phyloP scores from a whole-genome alignment of 768 basidiomycete genomes.

The Hemileccinum impolitum region DNA sequence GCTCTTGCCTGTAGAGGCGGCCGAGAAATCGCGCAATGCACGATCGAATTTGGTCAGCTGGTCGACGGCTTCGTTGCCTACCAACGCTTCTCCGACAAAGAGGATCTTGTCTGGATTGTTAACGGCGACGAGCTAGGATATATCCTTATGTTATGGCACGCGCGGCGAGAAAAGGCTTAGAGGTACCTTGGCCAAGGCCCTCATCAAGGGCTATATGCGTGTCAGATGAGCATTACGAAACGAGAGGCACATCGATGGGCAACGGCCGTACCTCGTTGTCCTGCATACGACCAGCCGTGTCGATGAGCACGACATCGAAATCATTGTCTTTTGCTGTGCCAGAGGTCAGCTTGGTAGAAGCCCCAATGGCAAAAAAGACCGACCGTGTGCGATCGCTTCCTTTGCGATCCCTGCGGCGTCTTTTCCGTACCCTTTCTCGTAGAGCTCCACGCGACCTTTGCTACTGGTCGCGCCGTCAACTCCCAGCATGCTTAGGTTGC shows the following conservation, averaged over 20 bases:
- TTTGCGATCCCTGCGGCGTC: constrained; percentile 98
- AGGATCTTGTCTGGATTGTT: constrained; percentile 97
- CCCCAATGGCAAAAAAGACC: constrained; percentile 16
- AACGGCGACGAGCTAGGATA: constrained; percentile 73
- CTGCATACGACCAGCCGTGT: constrained; percentile 98
- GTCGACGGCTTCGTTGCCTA: constrained; percentile 98
- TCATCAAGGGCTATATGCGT: constrained; percentile 78
- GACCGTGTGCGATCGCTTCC: constrained; percentile 90
- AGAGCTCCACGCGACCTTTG: constrained; percentile 84
- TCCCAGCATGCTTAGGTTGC: constrained; percentile 84
- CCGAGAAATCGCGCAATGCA: constrained; percentile 88
- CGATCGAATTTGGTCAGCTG: constrained; percentile 97
- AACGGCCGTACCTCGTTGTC: constrained; percentile 80
- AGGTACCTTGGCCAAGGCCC: constrained; percentile 89
- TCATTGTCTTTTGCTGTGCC: constrained; percentile 75
- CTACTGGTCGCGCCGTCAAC: constrained; percentile 66
- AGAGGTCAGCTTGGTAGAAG: constrained; percentile 3
- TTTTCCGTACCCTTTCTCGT: constrained; percentile 96
- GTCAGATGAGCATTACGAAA: constrained; percentile 1
- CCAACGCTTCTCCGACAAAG: constrained; percentile 97
- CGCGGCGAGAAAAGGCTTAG: neutral
- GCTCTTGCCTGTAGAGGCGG: constrained; percentile 60
- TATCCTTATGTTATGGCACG: neutral
- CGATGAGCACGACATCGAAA: constrained; percentile 96
- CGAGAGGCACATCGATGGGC: neutral